Percentiles rank a stretch among this genome's conserved stretches.
phyloP scores from a whole-genome alignment of 176 grass and related monocot species.

The Elymus sibiricus region DNA sequence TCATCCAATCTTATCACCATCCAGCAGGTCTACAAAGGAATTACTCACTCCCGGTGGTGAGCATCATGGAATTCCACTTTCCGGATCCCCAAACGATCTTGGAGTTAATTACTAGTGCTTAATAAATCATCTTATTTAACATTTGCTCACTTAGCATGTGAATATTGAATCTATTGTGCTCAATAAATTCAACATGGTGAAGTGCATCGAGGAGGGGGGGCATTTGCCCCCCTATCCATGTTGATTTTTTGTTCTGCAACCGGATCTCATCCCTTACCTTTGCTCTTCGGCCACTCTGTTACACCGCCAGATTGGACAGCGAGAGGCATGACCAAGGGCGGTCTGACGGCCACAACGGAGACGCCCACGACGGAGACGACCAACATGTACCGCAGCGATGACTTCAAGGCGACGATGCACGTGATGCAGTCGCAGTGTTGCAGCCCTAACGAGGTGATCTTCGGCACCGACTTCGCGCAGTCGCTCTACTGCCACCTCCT shows the following conservation, averaged over 20 bases:
- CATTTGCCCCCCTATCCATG: too few relatives aligned
- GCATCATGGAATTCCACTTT: too few relatives aligned
- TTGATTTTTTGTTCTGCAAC: too few relatives aligned
- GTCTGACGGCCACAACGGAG: slow-evolving; percentile 54
- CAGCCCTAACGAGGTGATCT: slow-evolving; percentile 73
- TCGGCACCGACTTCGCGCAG: slow-evolving; percentile 68
- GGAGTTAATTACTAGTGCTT: neutral
- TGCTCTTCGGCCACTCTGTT: too few relatives aligned
- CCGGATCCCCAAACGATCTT: neutral
- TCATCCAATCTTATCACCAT: too few relatives aligned
- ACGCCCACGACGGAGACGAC: slow-evolving; percentile 76
- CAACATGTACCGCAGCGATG: slow-evolving; percentile 60
- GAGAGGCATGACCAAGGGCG: slow-evolving; percentile 39
- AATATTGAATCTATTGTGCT: neutral
- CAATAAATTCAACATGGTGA: too few relatives aligned
- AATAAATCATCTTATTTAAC: neutral
- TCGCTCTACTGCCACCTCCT: slow-evolving; percentile 94
- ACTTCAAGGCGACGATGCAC: slow-evolving; percentile 58
- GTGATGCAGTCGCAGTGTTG: slow-evolving; percentile 57
- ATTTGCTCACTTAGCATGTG: slow-evolving; percentile 2
- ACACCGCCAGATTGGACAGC: neutral
- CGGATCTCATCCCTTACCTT: too few relatives aligned
- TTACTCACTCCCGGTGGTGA: too few relatives aligned
- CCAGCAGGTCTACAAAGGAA: too few relatives aligned
- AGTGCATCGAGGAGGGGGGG: too few relatives aligned